Percentiles rank a stretch among this genome's conserved stretches.
Evolutionary conservation across 306 rosid species (phyloP).

Genomic region (Casuarina equisetifolia): DNA sequence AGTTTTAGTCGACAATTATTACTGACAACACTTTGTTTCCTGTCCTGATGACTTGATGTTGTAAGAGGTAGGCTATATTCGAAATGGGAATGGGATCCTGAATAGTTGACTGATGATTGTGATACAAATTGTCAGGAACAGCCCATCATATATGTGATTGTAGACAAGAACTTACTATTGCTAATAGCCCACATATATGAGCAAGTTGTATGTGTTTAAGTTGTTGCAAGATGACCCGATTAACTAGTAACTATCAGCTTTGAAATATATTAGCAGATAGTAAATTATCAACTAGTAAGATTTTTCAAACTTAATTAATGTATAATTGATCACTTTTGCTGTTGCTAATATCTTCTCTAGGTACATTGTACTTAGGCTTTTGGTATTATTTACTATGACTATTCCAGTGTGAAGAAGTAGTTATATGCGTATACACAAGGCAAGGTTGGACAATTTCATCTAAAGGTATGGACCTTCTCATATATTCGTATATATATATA

Average conservation of each 20-base stretch:
- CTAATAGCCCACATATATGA: neutral
- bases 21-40: neutral
- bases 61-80: neutral
- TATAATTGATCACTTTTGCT: neutral
- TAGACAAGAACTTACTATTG: neutral
- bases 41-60: neutral
- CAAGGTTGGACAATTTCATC: neutral
- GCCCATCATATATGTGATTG: neutral
- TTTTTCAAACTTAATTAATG: neutral
- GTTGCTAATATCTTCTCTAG: neutral
- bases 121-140: neutral
- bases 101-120: neutral
- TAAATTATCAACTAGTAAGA: too few relatives aligned
- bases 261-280: neutral
- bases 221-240: neutral
- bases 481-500: neutral
- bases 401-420: neutral
- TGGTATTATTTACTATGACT: neutral
- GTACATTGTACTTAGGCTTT: neutral
- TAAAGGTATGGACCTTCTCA: neutral
- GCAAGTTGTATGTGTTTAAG: constrained; percentile 1
- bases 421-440: neutral
- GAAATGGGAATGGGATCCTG: neutral
- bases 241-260: neutral
- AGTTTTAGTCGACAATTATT: neutral